Conservation (phyloP, 495 filamentous ascomycete species). For the Ramalina peruviana region DNA sequence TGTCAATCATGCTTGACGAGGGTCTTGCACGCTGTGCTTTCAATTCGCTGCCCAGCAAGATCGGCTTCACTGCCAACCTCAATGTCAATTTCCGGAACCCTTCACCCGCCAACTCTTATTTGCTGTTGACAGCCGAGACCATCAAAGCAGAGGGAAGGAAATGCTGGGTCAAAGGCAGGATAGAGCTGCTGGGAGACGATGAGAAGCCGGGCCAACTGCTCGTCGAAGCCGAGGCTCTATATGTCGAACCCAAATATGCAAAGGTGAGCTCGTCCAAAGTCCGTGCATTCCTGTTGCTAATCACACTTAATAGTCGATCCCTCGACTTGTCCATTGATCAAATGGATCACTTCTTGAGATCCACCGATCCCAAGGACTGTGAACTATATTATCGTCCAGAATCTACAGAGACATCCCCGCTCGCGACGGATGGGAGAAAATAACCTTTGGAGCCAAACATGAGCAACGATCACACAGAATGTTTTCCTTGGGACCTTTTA, state of each 20-base stretch:
- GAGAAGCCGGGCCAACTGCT: conserved; percentile 50
- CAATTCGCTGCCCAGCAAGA: conserved; percentile 71
- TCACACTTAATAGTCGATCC: too few relatives aligned
- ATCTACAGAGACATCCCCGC: too few relatives aligned
- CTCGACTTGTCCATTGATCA: too few relatives aligned
- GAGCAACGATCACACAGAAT: too few relatives aligned
- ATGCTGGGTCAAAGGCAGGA: conserved; percentile 85
- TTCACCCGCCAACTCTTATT: conserved; percentile 57
- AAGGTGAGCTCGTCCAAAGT: conserved; percentile 34
- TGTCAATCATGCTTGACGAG: conserved; percentile 89
- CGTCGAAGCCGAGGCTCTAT: conserved; percentile 70
- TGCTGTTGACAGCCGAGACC: conserved; percentile 69
- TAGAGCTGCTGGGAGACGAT: conserved; percentile 63
- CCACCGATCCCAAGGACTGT: too few relatives aligned
- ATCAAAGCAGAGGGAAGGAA: conserved; percentile 86
- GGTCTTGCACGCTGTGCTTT: conserved; percentile 85
- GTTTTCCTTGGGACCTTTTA: too few relatives aligned
- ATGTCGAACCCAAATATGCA: conserved; percentile 77
- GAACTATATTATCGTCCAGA: too few relatives aligned
- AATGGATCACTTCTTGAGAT: too few relatives aligned
- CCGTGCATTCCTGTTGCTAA: too few relatives aligned
- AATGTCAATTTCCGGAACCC: conserved; percentile 82
- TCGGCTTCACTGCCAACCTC: conserved; percentile 82
- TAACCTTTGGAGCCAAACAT: too few relatives aligned
- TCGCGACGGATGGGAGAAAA: too few relatives aligned